Base-by-base conservation (phyloP, 106 monocot species). In the Apostasia ramifera region DNA sequence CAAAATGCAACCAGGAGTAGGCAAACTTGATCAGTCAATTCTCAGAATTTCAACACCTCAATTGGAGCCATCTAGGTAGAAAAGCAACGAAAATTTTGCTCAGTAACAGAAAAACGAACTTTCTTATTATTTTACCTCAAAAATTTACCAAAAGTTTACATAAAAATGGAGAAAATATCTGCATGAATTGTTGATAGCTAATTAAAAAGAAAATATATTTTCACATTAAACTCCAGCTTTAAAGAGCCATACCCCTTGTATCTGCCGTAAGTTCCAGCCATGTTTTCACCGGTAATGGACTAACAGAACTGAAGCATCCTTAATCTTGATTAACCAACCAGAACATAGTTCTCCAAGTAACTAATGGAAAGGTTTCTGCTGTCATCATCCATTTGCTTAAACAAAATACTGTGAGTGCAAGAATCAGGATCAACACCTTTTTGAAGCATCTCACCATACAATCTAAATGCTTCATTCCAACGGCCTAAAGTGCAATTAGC, bases 401-500 rank as follows among this genome's bases (percentile, higher is more conserved):
- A 74, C 69, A 95, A 81, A 42, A 88, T 61, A 66, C 37, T 73
- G 38, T 84, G 79, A 5, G 78, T 81, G 69, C 72, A 84, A 45
- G 76, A 80, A 88, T 91, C 94, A 50, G 88, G 85, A 51, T 61
- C 55, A 61, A 95, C 74, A 42, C 78, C 83, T 68, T 83, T 83
- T 70, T 73, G 71, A 79, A 71, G 78, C 88, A 95, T 95, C 63
- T 91, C 85, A 70, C 58, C 5, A 74, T 80, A 91, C 72, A 95
- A 78, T 54, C 81, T 74, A 3, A 85, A 59, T n/a, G 83, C 91
- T 71, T 88, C 88, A 55, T 69, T 70, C 91, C 88, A 85, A 39
- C 81, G 64, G 26, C 91, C 83, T 40, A 73, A 48, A 73, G 72
- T 83, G 67, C 85, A 95, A 67, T 88, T 83, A 42, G 50, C 83